phyloP scores from a whole-genome alignment of 768 basidiomycete species.

The Tylopilus vinaceipallidus region DNA sequence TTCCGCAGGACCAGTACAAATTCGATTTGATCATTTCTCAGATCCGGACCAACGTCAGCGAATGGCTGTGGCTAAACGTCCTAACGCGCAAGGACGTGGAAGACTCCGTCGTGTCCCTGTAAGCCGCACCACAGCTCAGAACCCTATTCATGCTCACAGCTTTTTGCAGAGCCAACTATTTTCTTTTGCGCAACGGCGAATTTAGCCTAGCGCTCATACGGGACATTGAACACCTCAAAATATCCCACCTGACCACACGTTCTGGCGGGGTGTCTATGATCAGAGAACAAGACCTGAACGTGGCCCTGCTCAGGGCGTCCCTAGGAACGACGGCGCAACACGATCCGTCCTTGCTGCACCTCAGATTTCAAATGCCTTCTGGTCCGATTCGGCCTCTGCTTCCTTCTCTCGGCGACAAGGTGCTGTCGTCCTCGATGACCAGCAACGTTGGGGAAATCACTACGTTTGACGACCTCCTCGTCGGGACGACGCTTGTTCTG shows the following conservation, averaged over 20 bases:
- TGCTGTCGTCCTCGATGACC: conserved; percentile 42
- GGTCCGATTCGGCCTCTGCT: conserved; percentile 82
- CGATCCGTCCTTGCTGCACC: conserved; percentile 68
- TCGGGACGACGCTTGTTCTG: conserved; percentile 75
- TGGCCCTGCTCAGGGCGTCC: conserved; percentile 83
- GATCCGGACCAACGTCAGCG: conserved; percentile 79
- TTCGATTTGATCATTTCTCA: conserved; percentile 75
- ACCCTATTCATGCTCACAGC: conserved; percentile 5
- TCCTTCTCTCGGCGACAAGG: conserved; percentile 56
- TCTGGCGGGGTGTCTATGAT: conserved; percentile 72
- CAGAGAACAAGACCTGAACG: conserved; percentile 86
- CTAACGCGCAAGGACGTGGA: conserved; percentile 81
- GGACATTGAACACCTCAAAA: conserved; percentile 82
- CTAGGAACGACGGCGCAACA: conserved; percentile 86
- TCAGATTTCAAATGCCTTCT: conserved; percentile 75
- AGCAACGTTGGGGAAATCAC: conserved; percentile 40
- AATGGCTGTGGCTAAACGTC: conserved; percentile 93
- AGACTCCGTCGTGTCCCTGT: conserved; percentile 84
- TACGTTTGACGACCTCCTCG: conserved; percentile 68
- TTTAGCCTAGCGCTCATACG: conserved; percentile 81
- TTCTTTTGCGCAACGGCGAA: conserved; percentile 85
- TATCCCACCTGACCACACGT: conserved; percentile 69
- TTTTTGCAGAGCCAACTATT: conserved; percentile 71
- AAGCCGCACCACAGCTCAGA: conserved; percentile 30
- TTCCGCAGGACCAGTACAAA: conserved; percentile 72